A percentile compares a stretch with the other conserved stretches of the same genome.
phyloP scores from a whole-genome alignment of 106 monocot species.

The Iris macrosiphon region DNA sequence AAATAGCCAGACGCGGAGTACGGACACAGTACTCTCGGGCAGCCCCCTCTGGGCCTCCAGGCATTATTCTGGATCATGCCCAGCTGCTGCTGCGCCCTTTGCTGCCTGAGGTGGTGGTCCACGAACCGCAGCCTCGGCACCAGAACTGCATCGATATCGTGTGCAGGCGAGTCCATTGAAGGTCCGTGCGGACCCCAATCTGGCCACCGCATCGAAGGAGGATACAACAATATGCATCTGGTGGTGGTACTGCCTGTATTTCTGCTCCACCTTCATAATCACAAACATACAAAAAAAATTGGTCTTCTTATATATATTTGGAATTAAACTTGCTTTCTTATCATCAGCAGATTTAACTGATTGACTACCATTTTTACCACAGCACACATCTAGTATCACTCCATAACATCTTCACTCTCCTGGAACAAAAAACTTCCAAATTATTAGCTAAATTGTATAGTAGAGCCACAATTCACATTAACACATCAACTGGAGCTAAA shows the following conservation, averaged over 20 bases:
- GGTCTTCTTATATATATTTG: too few species aligned
- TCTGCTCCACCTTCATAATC: constrained; percentile 1
- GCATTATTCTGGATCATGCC: constrained; percentile 94
- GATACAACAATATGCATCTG: constrained; percentile 87
- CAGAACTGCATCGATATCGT: constrained; percentile 97
- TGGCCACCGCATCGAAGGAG: constrained; percentile 65
- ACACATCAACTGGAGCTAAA: too few species aligned
- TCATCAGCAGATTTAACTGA: too few species aligned
- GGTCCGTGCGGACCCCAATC: constrained; percentile 63
- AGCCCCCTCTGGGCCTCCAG: constrained; percentile 96
- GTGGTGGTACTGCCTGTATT: constrained; percentile 13
- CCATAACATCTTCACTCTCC: too few species aligned
- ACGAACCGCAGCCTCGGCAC: constrained; percentile 82
- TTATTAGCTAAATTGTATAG: too few species aligned
- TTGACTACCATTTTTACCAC: too few species aligned
- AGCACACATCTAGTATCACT: too few species aligned
- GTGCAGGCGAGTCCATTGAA: constrained; percentile 87
- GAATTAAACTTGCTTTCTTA: too few species aligned
- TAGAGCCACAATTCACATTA: too few species aligned
- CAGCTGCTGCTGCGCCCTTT: constrained; percentile 86
- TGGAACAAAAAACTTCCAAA: too few species aligned
- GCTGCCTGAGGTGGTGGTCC: constrained; percentile 92
- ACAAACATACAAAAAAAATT: too few species aligned
- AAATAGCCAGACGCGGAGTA: constrained; percentile 95
- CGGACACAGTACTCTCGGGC: constrained; percentile 87